Percentiles rank a stretch among this genome's conserved stretches.
Conservation (phyloP, 2,329 filamentous ascomycete genomes). For the Stagonosporopsis rhizophila region DNA sequence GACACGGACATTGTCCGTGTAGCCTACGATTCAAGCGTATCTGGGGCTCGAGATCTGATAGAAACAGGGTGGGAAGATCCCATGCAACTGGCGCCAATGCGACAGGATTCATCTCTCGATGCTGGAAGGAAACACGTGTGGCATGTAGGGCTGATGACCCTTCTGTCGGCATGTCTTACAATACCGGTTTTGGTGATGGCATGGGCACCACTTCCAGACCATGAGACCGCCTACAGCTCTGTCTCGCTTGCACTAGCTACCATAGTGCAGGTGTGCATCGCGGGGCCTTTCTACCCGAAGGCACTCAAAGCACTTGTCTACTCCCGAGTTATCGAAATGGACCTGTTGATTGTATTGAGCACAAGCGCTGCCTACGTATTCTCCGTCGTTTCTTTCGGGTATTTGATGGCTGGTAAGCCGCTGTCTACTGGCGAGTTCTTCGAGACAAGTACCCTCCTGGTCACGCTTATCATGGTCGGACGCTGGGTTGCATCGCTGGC, state of each 20-base stretch:
- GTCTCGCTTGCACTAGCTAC: conserved; percentile 70
- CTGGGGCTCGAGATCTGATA: conserved; percentile 59
- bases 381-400: conserved; percentile 60
- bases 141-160: conserved; percentile 53
- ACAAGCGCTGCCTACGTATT: conserved; percentile 71
- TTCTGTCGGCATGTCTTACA: conserved; percentile 48
- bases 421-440: conserved; percentile 59
- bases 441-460: conserved; percentile 62
- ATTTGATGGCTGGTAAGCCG: conserved; percentile 44
- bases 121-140: conserved; percentile 63
- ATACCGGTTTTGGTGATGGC: conserved; percentile 65
- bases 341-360: conserved; percentile 71
- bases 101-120: conserved; percentile 55
- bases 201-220: conserved; percentile 67
- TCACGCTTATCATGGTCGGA: conserved; percentile 62
- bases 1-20: conserved; percentile 47
- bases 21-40: conserved; percentile 55
- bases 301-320: conserved; percentile 69
- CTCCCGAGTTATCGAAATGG: conserved; percentile 70
- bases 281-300: conserved; percentile 71
- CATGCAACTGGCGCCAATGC: conserved; percentile 55
- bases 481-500: conserved; percentile 57
- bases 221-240: conserved; percentile 57
- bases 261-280: conserved; percentile 68
- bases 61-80: conserved; percentile 40